Conservation (phyloP, 1,284 basidiomycete genomes). For the Ganoderma meredithae region DNA sequence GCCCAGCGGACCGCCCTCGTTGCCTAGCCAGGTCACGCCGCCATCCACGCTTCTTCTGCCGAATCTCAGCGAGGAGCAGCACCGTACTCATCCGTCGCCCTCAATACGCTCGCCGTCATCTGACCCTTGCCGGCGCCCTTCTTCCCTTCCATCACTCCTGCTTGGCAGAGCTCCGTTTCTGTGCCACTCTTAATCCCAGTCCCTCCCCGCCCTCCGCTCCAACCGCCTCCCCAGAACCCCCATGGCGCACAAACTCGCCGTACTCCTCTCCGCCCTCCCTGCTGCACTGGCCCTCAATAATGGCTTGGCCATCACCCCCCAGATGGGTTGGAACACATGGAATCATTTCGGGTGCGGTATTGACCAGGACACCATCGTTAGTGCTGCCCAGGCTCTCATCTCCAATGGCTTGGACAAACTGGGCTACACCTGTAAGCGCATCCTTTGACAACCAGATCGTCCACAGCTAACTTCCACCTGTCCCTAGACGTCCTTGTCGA, state of each 20-base stretch:
- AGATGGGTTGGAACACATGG: constrained; percentile 52
- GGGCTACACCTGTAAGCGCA: constrained; percentile 45
- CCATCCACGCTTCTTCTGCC: constrained; percentile 7
- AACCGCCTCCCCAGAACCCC: not conserved
- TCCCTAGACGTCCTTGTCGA: constrained; percentile 44
- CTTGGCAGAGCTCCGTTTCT: not conserved
- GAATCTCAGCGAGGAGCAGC: not conserved
- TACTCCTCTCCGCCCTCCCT: constrained; percentile 26
- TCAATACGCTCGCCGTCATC: constrained; percentile 11
- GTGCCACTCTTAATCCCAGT: constrained; percentile 7
- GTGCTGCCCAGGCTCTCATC: constrained; percentile 42
- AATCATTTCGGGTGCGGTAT: constrained; percentile 47
- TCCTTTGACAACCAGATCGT: too few species aligned
- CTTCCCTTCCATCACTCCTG: not conserved
- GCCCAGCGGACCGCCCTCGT: constrained; percentile 20
- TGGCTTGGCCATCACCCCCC: constrained; percentile 47
- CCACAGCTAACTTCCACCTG: not conserved
- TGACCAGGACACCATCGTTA: constrained; percentile 44
- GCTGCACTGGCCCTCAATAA: constrained; percentile 39
- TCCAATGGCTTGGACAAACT: constrained; percentile 38
- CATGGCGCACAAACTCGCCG: constrained; percentile 26
- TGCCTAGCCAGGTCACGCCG: constrained; percentile 10
- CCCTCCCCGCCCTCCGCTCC: not conserved
- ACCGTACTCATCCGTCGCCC: constrained; percentile 14
- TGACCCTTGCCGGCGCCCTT: constrained; percentile 17